phyloP scores from a whole-genome alignment of 2,329 filamentous ascomycete species.

The Beauveria asiatica region DNA sequence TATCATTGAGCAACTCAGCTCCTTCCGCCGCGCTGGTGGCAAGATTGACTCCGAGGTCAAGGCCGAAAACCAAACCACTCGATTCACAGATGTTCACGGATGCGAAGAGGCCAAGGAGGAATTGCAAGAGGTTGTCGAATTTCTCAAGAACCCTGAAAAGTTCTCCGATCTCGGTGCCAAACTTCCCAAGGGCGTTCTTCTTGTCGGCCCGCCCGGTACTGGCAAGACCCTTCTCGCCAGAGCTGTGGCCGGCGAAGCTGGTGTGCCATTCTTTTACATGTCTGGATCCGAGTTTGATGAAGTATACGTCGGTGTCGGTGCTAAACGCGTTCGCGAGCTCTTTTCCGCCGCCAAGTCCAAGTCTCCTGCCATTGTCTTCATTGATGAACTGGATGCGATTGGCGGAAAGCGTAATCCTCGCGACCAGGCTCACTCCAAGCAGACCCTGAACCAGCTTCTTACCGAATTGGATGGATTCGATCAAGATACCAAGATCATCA shows the following conservation, averaged over 20 bases:
- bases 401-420: slow-evolving; percentile 87
- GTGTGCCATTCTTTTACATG: slow-evolving; percentile 99
- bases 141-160: slow-evolving; percentile 83
- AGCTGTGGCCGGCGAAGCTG: slow-evolving; percentile 92
- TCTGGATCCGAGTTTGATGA: slow-evolving; percentile 98
- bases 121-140: slow-evolving; percentile 92
- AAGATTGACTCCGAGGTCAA: slow-evolving; percentile 76
- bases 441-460: slow-evolving; percentile 93
- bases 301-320: slow-evolving; percentile 93
- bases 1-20: slow-evolving; percentile 70
- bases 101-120: slow-evolving; percentile 98
- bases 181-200: slow-evolving; percentile 89
- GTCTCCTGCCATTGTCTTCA: slow-evolving; percentile 88
- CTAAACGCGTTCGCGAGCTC: slow-evolving; percentile 92
- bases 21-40: slow-evolving; percentile 63
- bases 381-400: slow-evolving; percentile 89
- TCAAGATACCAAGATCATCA: slow-evolving; percentile 88
- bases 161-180: slow-evolving; percentile 94
- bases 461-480: slow-evolving; percentile 97
- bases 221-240: slow-evolving; percentile 94
- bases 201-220: slow-evolving; percentile 92
- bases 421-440: slow-evolving; percentile 91
- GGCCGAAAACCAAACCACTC: slow-evolving; percentile 82
- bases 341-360: slow-evolving; percentile 76
- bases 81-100: slow-evolving; percentile 90